Evolutionary conservation across 106 monocot genomes (phyloP), one percentile per base, ranked within the genome.

Genomic region (Dactylorhiza incarnata): DNA sequence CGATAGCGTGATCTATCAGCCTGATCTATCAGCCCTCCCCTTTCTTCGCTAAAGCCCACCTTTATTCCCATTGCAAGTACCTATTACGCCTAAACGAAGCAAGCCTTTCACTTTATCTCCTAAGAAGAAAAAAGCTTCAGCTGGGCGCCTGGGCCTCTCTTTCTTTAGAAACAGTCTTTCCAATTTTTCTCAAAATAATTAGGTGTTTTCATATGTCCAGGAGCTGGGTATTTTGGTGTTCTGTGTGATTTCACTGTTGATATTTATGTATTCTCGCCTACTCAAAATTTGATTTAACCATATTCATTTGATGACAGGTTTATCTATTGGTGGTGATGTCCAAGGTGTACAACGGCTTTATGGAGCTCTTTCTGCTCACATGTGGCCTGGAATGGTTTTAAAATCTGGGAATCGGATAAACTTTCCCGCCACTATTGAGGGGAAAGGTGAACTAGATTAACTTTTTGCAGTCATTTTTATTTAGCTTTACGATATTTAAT

Each of bases 351-450:
- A 92, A 19, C 78, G 99, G 48, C 79, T 99, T 20, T 79, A 76
- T 81, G 91, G 89, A 73, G 94, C 99, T 74, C 88, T 99, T 77
- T 88, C 94, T 71, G 91, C 92, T 78, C 86, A 99, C 71, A 92
- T 99, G 91, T 99, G 99, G 94, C 99, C 99, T 78, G 99, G 99
- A 77, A 99, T 99, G 99, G 71, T 92, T 45, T 78, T 99, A 61
- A 99, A 99, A 78, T 86, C 94, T 76, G 99, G 99, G 79, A 84
- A 84, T 52, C 79, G 44, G 76, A 79, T 92, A 48, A 75, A 50
- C 9, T 47, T 71, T 73, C 87, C 83, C 45, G 76, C 71, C 17
- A 66, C 80, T 29, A 17, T 78, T 23, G 81, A 88, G 48, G 83
- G 83, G 69, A 86, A 89, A 86, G 89, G 89, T 86, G 47, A 85